phyloP scores from a whole-genome alignment of 1,139 yeast genomes.

The Zygoascus hellenicus region DNA sequence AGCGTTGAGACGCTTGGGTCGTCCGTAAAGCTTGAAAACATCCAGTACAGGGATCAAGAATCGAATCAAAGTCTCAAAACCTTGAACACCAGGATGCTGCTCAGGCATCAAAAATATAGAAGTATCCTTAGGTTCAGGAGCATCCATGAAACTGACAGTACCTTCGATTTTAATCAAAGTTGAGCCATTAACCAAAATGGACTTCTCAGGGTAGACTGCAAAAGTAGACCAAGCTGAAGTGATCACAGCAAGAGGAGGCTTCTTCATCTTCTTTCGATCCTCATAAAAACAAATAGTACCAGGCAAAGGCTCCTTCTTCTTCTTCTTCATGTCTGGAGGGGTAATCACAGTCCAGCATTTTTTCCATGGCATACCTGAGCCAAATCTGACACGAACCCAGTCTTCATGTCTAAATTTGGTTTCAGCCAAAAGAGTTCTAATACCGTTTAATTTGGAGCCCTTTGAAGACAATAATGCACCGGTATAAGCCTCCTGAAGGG shows the following conservation, averaged over 20 bases:
- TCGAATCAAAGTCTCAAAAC: conserved; percentile 87
- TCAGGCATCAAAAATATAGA: conserved; percentile 95
- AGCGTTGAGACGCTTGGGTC: conserved; percentile 85
- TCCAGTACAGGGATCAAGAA: conserved; percentile 82
- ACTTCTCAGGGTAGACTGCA: conserved; percentile 89
- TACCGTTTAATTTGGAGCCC: conserved; percentile 82
- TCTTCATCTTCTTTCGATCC: conserved; percentile 46
- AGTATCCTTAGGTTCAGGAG: conserved; percentile 57
- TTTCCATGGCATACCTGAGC: conserved; percentile 98
- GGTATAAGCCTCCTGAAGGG: conserved; percentile 90
- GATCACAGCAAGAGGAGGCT: conserved; percentile 74
- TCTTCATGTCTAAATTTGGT: conserved; percentile 85
- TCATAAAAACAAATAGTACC: conserved; percentile 39
- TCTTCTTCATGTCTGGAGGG: conserved; percentile 48
- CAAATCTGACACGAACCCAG: conserved; percentile 92
- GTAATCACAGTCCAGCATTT: conserved; percentile 90
- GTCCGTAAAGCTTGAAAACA: conserved; percentile 81
- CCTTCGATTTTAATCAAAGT: conserved; percentile 90
- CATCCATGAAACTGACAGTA: conserved; percentile 55
- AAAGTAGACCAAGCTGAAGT: conserved; percentile 67
- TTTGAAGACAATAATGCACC: conserved; percentile 87
- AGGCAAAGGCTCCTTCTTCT: conserved; percentile 33
- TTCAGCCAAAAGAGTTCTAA: conserved; percentile 75
- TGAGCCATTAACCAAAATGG: conserved; percentile 71
- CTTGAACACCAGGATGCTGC: conserved; percentile 86